Conservation (phyloP, 2,329 filamentous ascomycete species). For the Seiridium cupressi region DNA sequence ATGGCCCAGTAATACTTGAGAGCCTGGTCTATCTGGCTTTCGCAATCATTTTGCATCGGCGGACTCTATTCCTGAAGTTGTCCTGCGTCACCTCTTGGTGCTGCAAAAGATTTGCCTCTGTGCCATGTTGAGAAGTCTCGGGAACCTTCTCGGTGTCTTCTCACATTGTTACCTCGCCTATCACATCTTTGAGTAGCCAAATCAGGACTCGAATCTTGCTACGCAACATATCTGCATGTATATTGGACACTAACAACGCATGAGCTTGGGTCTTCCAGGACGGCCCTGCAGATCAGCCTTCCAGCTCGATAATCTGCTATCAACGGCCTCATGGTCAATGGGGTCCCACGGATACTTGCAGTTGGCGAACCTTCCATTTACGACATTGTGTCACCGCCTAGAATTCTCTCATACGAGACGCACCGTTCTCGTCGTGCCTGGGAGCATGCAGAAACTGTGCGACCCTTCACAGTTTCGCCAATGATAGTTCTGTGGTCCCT, state of each 20-base stretch:
- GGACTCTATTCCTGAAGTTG: not conserved
- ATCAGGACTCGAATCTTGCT: not conserved
- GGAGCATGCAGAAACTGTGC: constrained; percentile 25
- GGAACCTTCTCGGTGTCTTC: not conserved
- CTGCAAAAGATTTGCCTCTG: not conserved
- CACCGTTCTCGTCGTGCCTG: constrained; percentile 28
- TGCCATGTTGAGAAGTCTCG: not conserved
- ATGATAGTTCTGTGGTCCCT: not conserved
- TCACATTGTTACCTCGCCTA: not conserved
- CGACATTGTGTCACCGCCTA: constrained; percentile 15
- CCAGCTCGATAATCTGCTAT: too few relatives aligned
- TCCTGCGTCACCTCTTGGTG: not conserved
- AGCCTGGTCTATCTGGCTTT: not conserved
- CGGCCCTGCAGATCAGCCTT: too few relatives aligned
- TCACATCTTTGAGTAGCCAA: not conserved
- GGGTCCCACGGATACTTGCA: constrained; percentile 18
- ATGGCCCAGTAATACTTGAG: not conserved
- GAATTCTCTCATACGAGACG: constrained; percentile 23
- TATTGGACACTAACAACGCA: not conserved
- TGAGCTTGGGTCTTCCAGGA: too few relatives aligned
- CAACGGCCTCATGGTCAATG: not conserved
- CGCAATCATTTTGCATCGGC: not conserved
- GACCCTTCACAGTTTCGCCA: constrained; percentile 17
- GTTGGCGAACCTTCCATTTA: constrained; percentile 18
- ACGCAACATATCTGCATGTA: not conserved